Evolutionary conservation across 495 filamentous ascomycete genomes (phyloP).

Genomic region (Daldinia grandis): DNA sequence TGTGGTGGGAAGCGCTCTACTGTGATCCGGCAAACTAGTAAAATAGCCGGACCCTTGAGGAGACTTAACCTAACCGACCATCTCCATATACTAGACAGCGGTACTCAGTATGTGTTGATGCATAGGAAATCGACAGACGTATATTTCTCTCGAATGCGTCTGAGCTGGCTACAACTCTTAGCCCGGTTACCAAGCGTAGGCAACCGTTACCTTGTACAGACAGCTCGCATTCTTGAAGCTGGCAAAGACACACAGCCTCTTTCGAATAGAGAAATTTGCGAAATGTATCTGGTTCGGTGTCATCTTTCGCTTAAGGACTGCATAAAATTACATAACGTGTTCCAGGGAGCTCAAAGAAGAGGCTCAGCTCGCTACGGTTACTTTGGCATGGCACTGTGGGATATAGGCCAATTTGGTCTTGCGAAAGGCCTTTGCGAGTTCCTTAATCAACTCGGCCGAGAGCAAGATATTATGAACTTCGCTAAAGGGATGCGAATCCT

Average conservation of each 20-base stretch:
- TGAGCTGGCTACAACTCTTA: constrained; percentile 39
- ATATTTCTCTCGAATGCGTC: constrained; percentile 24
- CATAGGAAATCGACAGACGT: constrained; percentile 13
- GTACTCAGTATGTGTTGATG: constrained; percentile 21
- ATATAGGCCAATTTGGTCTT: constrained; percentile 10
- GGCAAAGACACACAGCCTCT: constrained; percentile 10
- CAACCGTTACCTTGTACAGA: constrained; percentile 13
- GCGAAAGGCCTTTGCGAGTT: constrained; percentile 25
- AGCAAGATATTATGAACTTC: constrained; percentile 28
- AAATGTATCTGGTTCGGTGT: constrained; percentile 31
- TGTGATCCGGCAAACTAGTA: constrained; percentile 29
- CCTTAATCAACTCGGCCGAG: constrained; percentile 26
- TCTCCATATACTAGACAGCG: constrained; percentile 29
- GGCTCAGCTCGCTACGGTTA: constrained; percentile 12
- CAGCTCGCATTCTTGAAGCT: constrained; percentile 33
- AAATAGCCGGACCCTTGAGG: constrained; percentile 35
- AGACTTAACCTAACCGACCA: constrained; percentile 21
- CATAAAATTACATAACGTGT: background rate
- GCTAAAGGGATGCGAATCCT: constrained; percentile 13
- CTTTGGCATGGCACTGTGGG: constrained; percentile 19
- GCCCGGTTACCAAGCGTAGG: constrained; percentile 36
- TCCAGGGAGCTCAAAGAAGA: background rate
- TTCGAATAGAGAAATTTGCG: constrained; percentile 31
- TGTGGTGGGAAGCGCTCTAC: background rate
- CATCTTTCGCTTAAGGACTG: constrained; percentile 12